Percentiles rank a stretch among this genome's conserved stretches.
Conservation (phyloP, 805 yeast species). For the Candida glaebosa region DNA sequence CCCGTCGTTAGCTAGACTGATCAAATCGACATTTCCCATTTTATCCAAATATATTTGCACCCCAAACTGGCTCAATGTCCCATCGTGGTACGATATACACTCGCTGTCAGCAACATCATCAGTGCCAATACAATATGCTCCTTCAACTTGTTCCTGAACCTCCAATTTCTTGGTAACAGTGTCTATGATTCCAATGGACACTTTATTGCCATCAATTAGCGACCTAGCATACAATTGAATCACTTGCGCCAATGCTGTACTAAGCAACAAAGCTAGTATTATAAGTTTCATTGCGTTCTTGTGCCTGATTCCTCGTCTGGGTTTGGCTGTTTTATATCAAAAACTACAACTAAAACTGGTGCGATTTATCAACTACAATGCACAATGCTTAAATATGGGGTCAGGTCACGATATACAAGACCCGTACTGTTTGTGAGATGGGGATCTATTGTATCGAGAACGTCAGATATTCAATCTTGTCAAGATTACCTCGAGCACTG, state of each 20-base stretch:
- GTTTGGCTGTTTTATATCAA: no score
- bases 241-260: constrained; percentile 3
- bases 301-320: neutral
- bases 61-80: constrained; percentile 1
- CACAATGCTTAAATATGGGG: neutral
- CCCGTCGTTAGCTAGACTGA: neutral
- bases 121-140: constrained; percentile 24
- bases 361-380: no score
- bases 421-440: neutral
- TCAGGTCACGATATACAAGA: neutral
- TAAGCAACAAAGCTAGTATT: neutral
- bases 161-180: neutral
- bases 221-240: constrained; percentile 6
- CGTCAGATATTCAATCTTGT: constrained; percentile 17
- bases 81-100: constrained; percentile 23
- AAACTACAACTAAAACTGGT: no score
- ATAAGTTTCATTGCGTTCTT: constrained; percentile 1
- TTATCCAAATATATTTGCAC: constrained; percentile 1
- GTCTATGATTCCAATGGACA: constrained; percentile 7
- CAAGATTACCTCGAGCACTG: constrained; percentile 30
- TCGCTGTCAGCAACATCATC: constrained; percentile 22
- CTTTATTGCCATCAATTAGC: constrained; percentile 3
- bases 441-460: neutral
- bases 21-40: neutral
- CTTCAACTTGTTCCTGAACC: constrained; percentile 2